A percentile compares a stretch with the other conserved stretches of the same genome.
Evolutionary conservation across 805 yeast species (phyloP).

Genomic region (Yamadazyma insecticola): DNA sequence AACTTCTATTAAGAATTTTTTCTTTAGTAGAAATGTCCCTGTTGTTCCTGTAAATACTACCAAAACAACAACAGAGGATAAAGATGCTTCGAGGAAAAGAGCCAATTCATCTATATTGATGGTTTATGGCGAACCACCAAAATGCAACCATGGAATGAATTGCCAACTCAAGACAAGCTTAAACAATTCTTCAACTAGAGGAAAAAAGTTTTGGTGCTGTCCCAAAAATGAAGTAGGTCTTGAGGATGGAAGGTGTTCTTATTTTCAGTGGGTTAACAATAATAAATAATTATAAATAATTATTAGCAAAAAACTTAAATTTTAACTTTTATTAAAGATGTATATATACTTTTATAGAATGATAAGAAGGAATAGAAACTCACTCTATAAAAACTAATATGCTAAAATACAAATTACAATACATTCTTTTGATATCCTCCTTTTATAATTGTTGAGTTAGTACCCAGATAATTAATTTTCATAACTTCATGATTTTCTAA

Average conservation of each 20-base stretch:
- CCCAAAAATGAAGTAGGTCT: slow-evolving; percentile 8
- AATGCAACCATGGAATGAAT: slow-evolving; percentile 20
- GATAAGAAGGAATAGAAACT: no score
- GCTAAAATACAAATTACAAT: slow-evolving; percentile 10
- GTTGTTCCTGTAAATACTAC: no score
- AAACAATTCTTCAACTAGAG: slow-evolving; percentile 18
- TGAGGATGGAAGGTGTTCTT: slow-evolving; percentile 14
- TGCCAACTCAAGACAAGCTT: slow-evolving; percentile 27
- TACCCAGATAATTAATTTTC: not conserved
- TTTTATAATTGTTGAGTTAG: slow-evolving; percentile 1
- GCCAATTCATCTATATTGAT: slow-evolving; percentile 1
- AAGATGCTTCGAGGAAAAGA: not conserved
- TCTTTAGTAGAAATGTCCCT: no score
- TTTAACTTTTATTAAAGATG: no score
- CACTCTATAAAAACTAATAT: no score
- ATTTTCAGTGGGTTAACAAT: slow-evolving; percentile 13
- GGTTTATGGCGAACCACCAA: slow-evolving; percentile 22
- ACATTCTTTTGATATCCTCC: not conserved
- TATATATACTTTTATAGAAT: not conserved
- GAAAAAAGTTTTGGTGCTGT: slow-evolving; percentile 32
- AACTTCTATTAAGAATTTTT: slow-evolving; percentile 22
- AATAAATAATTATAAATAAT: no score
- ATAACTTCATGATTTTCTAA: slow-evolving; percentile 71
- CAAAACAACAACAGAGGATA: not conserved
- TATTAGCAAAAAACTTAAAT: no score